Conservation (phyloP, 306 rosid species). For the Canavalia ensiformis region DNA sequence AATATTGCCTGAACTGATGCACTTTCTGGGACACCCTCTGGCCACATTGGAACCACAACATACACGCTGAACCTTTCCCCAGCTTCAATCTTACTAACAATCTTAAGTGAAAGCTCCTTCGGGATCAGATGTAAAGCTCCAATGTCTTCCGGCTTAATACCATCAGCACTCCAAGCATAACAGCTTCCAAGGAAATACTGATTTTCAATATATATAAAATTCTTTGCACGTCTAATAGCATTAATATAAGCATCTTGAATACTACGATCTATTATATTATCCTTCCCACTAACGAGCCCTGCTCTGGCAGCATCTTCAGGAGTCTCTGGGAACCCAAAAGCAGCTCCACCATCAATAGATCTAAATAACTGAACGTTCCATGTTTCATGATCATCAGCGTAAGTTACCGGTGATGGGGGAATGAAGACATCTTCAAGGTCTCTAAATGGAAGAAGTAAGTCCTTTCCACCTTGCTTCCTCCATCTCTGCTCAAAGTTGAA, state of each 20-base stretch:
- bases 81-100: conserved; percentile 71
- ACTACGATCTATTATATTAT: conserved; percentile 69
- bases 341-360: conserved; percentile 81
- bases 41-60: conserved; percentile 77
- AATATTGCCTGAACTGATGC: conserved; percentile 77
- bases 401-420: conserved; percentile 73
- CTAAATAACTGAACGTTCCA: conserved; percentile 79
- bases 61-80: conserved; percentile 79
- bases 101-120: conserved; percentile 73
- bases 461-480: conserved; percentile 77
- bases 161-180: conserved; percentile 67
- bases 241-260: conserved; percentile 75
- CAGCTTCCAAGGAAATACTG: conserved; percentile 79
- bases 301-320: conserved; percentile 74
- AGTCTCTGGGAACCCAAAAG: conserved; percentile 73
- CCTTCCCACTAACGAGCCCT: conserved; percentile 76
- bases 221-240: conserved; percentile 75
- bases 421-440: conserved; percentile 63
- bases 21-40: conserved; percentile 73
- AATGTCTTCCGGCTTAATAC: conserved; percentile 69
- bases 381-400: conserved; percentile 64
- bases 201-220: conserved; percentile 73
- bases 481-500: conserved; percentile 78
- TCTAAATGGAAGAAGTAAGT: conserved; percentile 57
- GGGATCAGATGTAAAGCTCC: conserved; percentile 73